These are phyloP conservation scores for Mallotus nudiflorus DNA, from an alignment of 345 rosid species.

Conservation along the genomic window DNA sequence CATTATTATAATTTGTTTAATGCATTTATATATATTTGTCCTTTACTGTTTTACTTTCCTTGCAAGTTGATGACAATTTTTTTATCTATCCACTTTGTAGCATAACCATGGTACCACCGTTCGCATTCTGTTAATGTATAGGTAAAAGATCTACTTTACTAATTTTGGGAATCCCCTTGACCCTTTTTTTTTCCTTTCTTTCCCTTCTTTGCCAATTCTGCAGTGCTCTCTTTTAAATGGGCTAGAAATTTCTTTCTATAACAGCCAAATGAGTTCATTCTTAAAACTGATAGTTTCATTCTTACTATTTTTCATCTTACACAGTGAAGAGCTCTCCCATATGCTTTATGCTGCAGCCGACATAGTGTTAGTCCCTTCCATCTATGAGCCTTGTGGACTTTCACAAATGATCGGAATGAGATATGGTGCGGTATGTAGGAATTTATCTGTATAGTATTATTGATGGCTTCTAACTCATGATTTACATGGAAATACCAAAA, in stretches of 20 bases:
- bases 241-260: neutral
- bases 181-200: neutral
- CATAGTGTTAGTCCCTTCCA: conserved; percentile 59
- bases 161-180: neutral
- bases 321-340: conserved; percentile 61
- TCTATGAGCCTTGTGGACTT: conserved; percentile 66
- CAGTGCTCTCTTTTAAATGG: neutral
- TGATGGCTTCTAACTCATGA: too few species aligned
- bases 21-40: neutral
- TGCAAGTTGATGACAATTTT: neutral
- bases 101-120: conserved; percentile 43
- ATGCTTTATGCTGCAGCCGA: conserved; percentile 69
- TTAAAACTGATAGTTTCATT: too few species aligned
- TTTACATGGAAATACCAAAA: neutral
- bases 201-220: neutral
- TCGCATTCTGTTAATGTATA: conserved; percentile 50
- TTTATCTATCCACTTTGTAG: conserved; percentile 30
- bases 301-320: conserved; percentile 6
- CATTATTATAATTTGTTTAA: neutral
- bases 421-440: conserved; percentile 55
- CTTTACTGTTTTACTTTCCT: neutral
- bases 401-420: conserved; percentile 68
- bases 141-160: conserved; percentile 33
- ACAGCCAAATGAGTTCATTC: too few species aligned
- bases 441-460: neutral